Evolutionary conservation across 1,284 basidiomycete species (phyloP), one percentile per base, ranked within the genome.

Genomic region (Wallemia hederae): DNA sequence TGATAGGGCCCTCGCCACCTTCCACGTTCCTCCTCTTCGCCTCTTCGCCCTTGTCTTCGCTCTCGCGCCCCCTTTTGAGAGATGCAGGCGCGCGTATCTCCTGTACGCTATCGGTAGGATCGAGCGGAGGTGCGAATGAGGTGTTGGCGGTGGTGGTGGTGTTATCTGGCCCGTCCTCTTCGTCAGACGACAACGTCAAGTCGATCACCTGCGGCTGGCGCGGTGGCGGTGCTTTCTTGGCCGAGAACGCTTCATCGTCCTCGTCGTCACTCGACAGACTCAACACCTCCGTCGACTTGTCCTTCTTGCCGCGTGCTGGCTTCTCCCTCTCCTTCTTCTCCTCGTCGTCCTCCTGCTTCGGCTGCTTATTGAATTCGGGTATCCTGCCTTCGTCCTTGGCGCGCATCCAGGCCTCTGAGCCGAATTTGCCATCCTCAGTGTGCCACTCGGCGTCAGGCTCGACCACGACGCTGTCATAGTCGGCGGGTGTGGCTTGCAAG

Each of bases 371-470:
- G 14, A 26, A 22, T 26, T 58, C 15, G 24, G 39, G 19, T 17
- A n/a, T 49, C 3, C 22, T 49, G 22, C 19, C 19, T 15, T 9
- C 39, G 14, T 11, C 3, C 19, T 49, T 49, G 3, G 71, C 67
- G 26, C 74, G 74, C 64, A 76, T 77, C 87, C 87, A 90, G 24
- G 69, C 72, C 0, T 73, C 68, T 11, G 86, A 89, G 1, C 78
- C 87, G 66, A 80, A 83, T 69, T 83, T 85, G 71, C 84, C 79
- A 70, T 97, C 87, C 19, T 78, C 74, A 0, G 89, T 89, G 68
- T 92, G 89, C 94, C 94, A 99, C 67, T 89, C 81, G 0, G 89
- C 91, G 68, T 92, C 82, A 0, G 89, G 79, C 70, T 98, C 91
- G 11, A 98, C 81, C 39, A 92, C 77, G 14, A 98, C 90, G 65